phyloP scores from a whole-genome alignment of 169 alveolate species.

The Pseudocohnilembus persalinus region DNA sequence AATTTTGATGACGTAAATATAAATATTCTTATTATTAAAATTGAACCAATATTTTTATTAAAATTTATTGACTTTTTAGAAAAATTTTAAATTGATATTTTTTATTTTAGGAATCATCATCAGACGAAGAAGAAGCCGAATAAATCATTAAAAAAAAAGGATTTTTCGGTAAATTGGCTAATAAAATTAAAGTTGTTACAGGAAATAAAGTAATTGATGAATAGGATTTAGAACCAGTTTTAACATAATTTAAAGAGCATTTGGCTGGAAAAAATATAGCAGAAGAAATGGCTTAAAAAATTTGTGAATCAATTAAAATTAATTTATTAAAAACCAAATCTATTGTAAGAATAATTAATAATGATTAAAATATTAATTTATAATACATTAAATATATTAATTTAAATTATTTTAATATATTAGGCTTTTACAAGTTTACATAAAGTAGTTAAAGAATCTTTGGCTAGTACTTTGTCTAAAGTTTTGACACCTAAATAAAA shows the following conservation, averaged over 20 bases:
- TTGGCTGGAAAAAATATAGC: slow-evolving; percentile 92
- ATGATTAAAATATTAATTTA: too few species aligned
- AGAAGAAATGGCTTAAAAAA: slow-evolving; percentile 85
- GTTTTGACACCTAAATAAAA: slow-evolving; percentile 90
- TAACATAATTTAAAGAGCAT: slow-evolving; percentile 77
- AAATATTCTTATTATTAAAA: too few species aligned
- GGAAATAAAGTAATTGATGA: slow-evolving; percentile 70
- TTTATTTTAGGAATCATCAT: slow-evolving; percentile 44
- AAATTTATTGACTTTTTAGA: too few species aligned
- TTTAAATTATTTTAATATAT: too few species aligned
- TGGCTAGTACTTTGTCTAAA: slow-evolving; percentile 84
- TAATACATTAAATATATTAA: too few species aligned
- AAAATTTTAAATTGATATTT: too few species aligned
- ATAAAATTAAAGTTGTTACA: slow-evolving; percentile 75
- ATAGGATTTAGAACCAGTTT: slow-evolving; percentile 14
- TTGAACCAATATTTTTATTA: too few species aligned
- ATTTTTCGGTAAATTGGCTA: slow-evolving; percentile 79
- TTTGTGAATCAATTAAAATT: slow-evolving; percentile 83
- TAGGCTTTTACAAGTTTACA: slow-evolving; percentile 80
- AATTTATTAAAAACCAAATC: slow-evolving; percentile 86
- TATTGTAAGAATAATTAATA: not conserved
- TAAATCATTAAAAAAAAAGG: slow-evolving; percentile 66
- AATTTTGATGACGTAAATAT: slow-evolving; percentile 55
- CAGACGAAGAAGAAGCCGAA: slow-evolving; percentile 45
- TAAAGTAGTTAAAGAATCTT: slow-evolving; percentile 85